These are phyloP conservation scores for Solanum microdontum DNA, from an alignment of 257 asterid genomes.

Conservation along the genomic window DNA sequence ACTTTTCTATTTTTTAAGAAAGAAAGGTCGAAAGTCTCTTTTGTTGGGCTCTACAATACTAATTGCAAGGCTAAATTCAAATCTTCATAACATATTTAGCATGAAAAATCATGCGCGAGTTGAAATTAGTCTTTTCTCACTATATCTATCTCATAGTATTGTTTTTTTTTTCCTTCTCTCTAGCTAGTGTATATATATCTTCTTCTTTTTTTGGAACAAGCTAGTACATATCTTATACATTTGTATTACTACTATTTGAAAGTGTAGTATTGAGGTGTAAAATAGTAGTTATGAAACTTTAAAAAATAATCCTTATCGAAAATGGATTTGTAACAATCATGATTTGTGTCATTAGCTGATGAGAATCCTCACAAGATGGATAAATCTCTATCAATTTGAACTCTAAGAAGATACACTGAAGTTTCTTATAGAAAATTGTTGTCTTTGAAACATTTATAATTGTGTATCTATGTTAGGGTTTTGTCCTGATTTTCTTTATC, in stretches of 20 bases:
- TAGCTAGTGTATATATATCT: too few relatives aligned
- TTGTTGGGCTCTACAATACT: background rate
- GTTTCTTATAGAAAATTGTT: too few relatives aligned
- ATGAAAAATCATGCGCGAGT: too few relatives aligned
- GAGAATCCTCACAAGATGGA: background rate
- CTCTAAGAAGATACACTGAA: background rate
- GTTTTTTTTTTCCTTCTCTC: background rate
- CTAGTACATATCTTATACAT: too few relatives aligned
- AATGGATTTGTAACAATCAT: background rate
- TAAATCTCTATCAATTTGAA: background rate
- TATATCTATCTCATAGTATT: background rate
- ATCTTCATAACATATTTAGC: background rate
- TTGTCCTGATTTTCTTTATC: too few relatives aligned
- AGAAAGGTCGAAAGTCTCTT: too few relatives aligned
- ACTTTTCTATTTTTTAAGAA: fast-evolving
- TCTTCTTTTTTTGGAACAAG: too few relatives aligned
- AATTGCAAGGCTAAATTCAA: background rate
- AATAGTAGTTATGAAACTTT: background rate
- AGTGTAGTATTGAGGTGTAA: background rate
- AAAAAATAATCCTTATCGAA: too few relatives aligned
- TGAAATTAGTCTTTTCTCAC: background rate
- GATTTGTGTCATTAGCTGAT: too few relatives aligned
- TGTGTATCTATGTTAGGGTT: background rate
- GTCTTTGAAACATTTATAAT: background rate
- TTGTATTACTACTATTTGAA: background rate